Base-by-base conservation (phyloP, 164 flowering plant genomes). In the Stephania cephalantha region DNA sequence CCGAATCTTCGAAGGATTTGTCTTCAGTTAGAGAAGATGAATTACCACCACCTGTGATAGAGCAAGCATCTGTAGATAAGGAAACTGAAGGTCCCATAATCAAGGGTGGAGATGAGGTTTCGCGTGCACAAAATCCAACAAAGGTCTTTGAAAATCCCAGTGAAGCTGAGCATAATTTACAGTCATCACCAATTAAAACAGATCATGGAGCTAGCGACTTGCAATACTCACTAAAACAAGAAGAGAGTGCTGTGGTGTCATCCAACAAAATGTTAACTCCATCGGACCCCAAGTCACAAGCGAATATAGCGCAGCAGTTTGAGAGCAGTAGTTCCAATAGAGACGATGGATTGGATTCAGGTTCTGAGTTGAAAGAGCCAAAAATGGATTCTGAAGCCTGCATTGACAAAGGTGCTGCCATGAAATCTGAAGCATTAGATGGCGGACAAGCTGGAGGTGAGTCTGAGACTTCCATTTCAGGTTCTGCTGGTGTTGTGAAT, bases 1-100 rank as follows among this genome's bases (percentile, higher is more conserved):
- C 78, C 46, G 90, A 83, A 71, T 74, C 83, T 45, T 70, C 76
- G 12, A 68, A 76, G 74, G 50, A 30, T 69, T 75, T 70, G 65
- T 76, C 84, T 35, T 73, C 78, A 63, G 70, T 52, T 68, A 75
- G 79, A 68, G 79, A 80, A 48, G 78, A 85, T 13, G 74, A 77
- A 42, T 20, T 48, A 15, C 52, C 46, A 68, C 52, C 42, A 73
- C 67, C 85, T 73, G 73, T 73, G 6, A 20, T 77, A 50, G 83
- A 82, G 77, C 73, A 84, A 76, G n/a, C 78, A 20, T 42, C 70
- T 71, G 71, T 65, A 52, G 85, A 85, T 70, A 84, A 86, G 74
- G 84, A 78, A 80, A 77, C 46, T 45, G 82, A 84, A 77, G 83
- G 22, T 15, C 68, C 70, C 46, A 72, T 79, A 73, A 55, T 8